Evolutionary conservation across 1,284 basidiomycete genomes (phyloP).

Genomic region (Ustilago trichophora): DNA sequence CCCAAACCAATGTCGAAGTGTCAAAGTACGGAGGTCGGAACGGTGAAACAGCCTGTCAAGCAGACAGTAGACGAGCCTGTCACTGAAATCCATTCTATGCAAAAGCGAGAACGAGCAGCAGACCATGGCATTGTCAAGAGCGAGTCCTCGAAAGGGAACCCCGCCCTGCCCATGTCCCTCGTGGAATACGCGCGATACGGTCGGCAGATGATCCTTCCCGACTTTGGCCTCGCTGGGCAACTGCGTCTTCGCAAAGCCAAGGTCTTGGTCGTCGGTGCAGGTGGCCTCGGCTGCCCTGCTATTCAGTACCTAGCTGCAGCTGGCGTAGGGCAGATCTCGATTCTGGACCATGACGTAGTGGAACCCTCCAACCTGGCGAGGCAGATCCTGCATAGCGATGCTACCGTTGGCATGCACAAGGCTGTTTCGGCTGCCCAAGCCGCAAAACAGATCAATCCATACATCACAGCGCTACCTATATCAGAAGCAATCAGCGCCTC

Average conservation of each 20-base stretch:
- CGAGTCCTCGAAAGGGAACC: neutral
- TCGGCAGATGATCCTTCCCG: constrained; percentile 93
- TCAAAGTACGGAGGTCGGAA: neutral
- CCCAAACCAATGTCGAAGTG: constrained; percentile 4
- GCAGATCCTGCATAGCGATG: constrained; percentile 87
- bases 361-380: constrained; percentile 92
- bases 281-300: constrained; percentile 94
- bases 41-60: neutral
- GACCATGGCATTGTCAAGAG: neutral
- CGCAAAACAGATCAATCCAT: constrained; percentile 52
- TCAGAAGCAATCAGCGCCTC: constrained; percentile 23
- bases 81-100: too few species aligned
- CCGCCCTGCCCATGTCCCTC: constrained; percentile 63
- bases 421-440: constrained; percentile 78
- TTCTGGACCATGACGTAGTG: constrained; percentile 90
- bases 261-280: constrained; percentile 90
- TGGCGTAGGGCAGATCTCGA: constrained; percentile 85
- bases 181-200: constrained; percentile 90
- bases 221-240: constrained; percentile 82
- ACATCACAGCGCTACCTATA: constrained; percentile 45
- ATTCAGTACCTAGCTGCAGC: constrained; percentile 91
- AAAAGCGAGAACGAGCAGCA: too few species aligned
- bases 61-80: neutral
- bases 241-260: constrained; percentile 78
- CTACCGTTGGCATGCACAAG: constrained; percentile 82